phyloP scores from a whole-genome alignment of 805 yeast species.

The Yarrowia divulgata region DNA sequence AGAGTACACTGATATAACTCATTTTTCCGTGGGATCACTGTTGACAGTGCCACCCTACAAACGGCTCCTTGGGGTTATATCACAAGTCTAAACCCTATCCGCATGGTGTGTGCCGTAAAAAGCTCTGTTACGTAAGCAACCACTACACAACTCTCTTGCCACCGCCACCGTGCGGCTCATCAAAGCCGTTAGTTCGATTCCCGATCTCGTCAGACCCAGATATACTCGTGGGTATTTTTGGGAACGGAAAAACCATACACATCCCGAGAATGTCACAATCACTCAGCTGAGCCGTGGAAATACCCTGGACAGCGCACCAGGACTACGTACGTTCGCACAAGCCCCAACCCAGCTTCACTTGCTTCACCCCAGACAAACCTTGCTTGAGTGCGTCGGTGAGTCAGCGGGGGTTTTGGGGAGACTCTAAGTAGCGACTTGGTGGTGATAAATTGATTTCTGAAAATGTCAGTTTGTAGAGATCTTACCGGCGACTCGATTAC shows the following conservation, averaged over 20 bases:
- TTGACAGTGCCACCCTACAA: no score
- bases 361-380: constrained; percentile 21
- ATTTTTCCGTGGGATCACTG: no score
- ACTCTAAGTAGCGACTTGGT: no score
- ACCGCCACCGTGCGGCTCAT: neutral
- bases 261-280: neutral
- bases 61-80: no score
- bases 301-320: no score
- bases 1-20: no score
- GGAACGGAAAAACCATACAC: neutral
- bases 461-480: neutral
- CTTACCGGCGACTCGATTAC: neutral
- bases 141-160: no score
- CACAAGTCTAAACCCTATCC: no score
- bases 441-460: neutral
- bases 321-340: no score
- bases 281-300: no score
- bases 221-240: neutral
- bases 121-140: no score
- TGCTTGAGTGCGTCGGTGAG: constrained; percentile 1
- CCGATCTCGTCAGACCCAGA: neutral
- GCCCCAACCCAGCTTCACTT: neutral
- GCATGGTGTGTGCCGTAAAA: no score
- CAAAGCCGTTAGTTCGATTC: neutral
- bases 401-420: neutral